Evolutionary conservation across 139 green algal species (phyloP), one percentile per base, ranked within the genome.

Genomic region (Volvox reticuliferus): DNA sequence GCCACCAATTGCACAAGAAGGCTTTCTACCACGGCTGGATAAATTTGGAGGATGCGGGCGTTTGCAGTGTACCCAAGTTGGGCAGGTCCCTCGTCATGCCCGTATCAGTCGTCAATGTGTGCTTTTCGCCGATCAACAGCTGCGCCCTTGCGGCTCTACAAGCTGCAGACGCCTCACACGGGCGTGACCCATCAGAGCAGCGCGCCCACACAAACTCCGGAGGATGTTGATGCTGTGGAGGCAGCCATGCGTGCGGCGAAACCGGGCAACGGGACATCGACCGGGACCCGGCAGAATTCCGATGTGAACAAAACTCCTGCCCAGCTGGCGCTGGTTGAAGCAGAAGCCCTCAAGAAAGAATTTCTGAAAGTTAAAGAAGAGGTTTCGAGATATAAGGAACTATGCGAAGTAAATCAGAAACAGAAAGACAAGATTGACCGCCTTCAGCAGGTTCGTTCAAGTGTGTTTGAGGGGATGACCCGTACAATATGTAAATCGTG

Each of bases 291-390:
- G 55, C 44, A 55, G 44, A 55, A 9, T 55, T 55, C 44, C 55
- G 37, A 86, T 75, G 80, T 44, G 12, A 68, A 44, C 18, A 20
- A 21, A 20, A 63, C 73, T 16, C 28, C 33, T 28, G 55, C 28
- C 9, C 36, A 75, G 80, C 63, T 35, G 63, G 33, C 76, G 1
- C 37, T 84, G 0, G 50, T 61, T 1, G 75, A 90, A 19, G 30
- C 86, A 0, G 55, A 67, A 19, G 50, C 62, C 12, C 32, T 90
- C 12, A 85, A 85, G 33, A 26, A 44, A 9, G 36, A 85, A 44
- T 90, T 90, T 36, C 14, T n/a, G 19, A 61, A 61, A 37, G 82
- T 90, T 36, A 71, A 90, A 24, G 75, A 32, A 2, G 86, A 90
- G 36, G 75, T 90, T 17, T 30, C 50, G 1, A 20, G 36, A 3